phyloP scores from a whole-genome alignment of 1,284 basidiomycete species.

The Cryptococcus sp. region DNA sequence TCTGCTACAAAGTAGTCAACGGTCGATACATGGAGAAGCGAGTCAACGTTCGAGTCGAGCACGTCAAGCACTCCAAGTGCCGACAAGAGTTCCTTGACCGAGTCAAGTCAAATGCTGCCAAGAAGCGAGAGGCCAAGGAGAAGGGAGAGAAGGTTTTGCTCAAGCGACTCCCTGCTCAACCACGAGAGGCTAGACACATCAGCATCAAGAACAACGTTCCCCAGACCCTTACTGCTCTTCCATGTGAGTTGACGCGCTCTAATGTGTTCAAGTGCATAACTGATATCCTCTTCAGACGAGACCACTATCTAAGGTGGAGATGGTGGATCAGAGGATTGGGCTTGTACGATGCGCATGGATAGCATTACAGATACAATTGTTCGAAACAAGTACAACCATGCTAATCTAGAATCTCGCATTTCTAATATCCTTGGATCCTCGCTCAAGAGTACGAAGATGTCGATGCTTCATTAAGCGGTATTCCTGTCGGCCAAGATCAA shows the following conservation, averaged over 20 bases:
- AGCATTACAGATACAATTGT: conserved; percentile 9
- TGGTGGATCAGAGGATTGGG: conserved; percentile 11
- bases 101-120: conserved; percentile 86
- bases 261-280: not conserved
- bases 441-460: conserved; percentile 1
- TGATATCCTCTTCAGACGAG: conserved; percentile 35
- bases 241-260: conserved; percentile 53
- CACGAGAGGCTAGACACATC: conserved; percentile 75
- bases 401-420: conserved; percentile 19
- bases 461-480: conserved; percentile 1
- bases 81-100: conserved; percentile 97
- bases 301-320: conserved; percentile 45
- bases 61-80: conserved; percentile 97
- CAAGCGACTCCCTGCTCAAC: conserved; percentile 80
- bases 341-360: conserved; percentile 47
- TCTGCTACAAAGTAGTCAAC: conserved; percentile 97
- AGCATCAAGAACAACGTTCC: conserved; percentile 73
- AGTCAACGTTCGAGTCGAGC: conserved; percentile 97
- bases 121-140: conserved; percentile 78
- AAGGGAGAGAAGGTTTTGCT: conserved; percentile 85
- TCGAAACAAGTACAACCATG: not conserved
- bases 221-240: conserved; percentile 86
- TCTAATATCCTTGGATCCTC: conserved; percentile 22
- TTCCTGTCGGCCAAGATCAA: conserved; percentile 9
- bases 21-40: conserved; percentile 99